Evolutionary conservation across 2,329 filamentous ascomycete species (phyloP).

Genomic region (Fusarium piperis): DNA sequence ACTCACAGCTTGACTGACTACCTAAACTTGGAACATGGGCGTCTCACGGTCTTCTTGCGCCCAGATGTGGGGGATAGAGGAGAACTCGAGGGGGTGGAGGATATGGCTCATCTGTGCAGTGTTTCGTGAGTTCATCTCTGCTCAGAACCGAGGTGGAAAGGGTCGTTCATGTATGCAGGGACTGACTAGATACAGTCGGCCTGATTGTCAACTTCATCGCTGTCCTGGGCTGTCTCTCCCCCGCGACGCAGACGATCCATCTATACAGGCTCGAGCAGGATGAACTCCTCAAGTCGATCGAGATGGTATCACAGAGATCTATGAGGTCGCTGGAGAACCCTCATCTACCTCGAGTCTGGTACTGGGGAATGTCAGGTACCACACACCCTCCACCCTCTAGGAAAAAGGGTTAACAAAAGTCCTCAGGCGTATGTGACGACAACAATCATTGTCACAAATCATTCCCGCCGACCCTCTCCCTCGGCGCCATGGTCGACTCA

Average conservation of each 20-base stretch:
- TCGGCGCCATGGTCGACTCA: constrained; percentile 20
- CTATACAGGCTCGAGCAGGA: constrained; percentile 13
- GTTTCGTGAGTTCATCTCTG: constrained; percentile 13
- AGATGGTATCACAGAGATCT: constrained; percentile 8
- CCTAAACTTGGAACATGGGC: neutral
- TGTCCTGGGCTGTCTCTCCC: constrained; percentile 23
- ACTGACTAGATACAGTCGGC: constrained; percentile 5
- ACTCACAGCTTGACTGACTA: neutral
- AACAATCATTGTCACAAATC: constrained; percentile 17
- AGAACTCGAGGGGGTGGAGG: constrained; percentile 26
- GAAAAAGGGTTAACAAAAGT: neutral
- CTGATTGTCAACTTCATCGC: constrained; percentile 28
- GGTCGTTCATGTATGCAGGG: neutral
- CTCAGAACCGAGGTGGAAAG: no score
- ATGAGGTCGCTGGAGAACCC: neutral
- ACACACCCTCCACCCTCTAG: neutral
- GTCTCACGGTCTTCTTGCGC: constrained; percentile 18
- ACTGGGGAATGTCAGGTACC: constrained; percentile 26
- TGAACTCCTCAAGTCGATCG: constrained; percentile 12
- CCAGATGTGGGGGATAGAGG: constrained; percentile 28
- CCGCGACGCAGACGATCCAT: constrained; percentile 18
- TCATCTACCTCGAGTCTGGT: constrained; percentile 12
- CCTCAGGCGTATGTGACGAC: constrained; percentile 15
- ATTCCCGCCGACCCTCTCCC: constrained; percentile 19
- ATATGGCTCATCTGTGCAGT: constrained; percentile 29